These are phyloP conservation scores for Crucibulum laeve DNA, from an alignment of 768 basidiomycete genomes.

Conservation along the genomic window DNA sequence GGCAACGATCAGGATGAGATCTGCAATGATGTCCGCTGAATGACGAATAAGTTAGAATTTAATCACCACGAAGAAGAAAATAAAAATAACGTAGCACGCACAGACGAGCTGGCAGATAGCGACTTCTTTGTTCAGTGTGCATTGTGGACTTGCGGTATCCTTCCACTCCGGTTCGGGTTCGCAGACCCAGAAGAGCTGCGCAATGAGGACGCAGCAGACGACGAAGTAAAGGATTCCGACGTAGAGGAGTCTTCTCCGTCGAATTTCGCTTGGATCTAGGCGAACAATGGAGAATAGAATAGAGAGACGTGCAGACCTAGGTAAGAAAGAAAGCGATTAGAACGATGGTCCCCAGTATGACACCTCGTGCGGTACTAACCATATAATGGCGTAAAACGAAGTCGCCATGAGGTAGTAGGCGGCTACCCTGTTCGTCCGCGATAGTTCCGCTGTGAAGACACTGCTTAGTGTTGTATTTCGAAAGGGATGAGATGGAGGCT, in stretches of 20 bases:
- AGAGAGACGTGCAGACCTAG: conserved; percentile 43
- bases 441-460: background rate
- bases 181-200: conserved; percentile 43
- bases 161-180: conserved; percentile 36
- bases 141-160: conserved; percentile 26
- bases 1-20: conserved; percentile 5
- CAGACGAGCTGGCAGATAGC: conserved; percentile 50
- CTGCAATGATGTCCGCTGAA: conserved; percentile 10
- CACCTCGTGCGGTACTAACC: conserved; percentile 17
- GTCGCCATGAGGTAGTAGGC: conserved; percentile 31
- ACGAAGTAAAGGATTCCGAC: conserved; percentile 26
- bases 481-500: background rate
- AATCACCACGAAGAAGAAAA: background rate
- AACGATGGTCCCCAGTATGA: no score
- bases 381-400: conserved; percentile 34
- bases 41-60: background rate
- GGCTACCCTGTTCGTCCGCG: conserved; percentile 10
- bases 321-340: background rate
- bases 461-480: background rate
- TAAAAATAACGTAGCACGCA: conserved; percentile 20
- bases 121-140: conserved; percentile 39
- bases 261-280: conserved; percentile 32
- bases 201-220: conserved; percentile 29
- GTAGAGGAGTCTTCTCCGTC: conserved; percentile 19
- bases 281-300: conserved; percentile 54